These are phyloP conservation scores for Leersia perrieri DNA, from an alignment of 176 grass and related monocot species.

Conservation along the genomic window DNA sequence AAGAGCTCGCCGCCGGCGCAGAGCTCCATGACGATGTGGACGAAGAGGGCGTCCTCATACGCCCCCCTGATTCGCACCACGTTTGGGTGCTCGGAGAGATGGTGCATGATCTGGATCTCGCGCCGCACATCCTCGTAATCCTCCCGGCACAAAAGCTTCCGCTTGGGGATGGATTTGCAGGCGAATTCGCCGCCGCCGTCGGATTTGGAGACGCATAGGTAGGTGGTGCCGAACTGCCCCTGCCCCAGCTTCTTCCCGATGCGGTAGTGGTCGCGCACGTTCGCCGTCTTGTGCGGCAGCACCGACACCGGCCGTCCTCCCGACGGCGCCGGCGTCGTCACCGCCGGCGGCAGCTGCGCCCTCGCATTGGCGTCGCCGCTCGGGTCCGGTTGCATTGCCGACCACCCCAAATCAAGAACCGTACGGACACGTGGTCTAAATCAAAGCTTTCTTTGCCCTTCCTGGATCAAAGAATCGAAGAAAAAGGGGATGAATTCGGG, in stretches of 20 bases:
- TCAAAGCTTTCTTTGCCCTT: not conserved
- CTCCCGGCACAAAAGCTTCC: constrained; percentile 90
- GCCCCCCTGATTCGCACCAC: constrained; percentile 84
- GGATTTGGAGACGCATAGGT: constrained; percentile 72
- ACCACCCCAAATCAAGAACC: constrained; percentile 31
- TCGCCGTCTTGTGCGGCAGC: constrained; percentile 90
- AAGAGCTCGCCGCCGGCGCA: constrained; percentile 94
- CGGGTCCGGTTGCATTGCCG: constrained; percentile 55
- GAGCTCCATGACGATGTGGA: constrained; percentile 97
- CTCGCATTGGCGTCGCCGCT: constrained; percentile 33
- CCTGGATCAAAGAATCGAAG: constrained; percentile 28
- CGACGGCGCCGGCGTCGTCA: constrained; percentile 23
- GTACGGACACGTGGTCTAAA: not conserved
- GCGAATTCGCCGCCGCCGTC: constrained; percentile 70
- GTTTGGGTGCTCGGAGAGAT: constrained; percentile 84
- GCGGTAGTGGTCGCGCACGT: constrained; percentile 86
- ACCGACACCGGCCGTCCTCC: constrained; percentile 60
- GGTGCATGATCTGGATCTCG: constrained; percentile 99
- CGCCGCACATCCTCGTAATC: constrained; percentile 90
- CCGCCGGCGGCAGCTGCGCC: constrained; percentile 24
- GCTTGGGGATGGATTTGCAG: constrained; percentile 97
- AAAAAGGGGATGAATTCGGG: constrained; percentile 24
- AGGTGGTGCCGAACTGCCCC: constrained; percentile 95
- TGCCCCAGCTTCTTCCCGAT: constrained; percentile 95
- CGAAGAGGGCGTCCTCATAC: constrained; percentile 92